phyloP scores from a whole-genome alignment of 1,284 basidiomycete genomes.

The Baeospora myosura region DNA sequence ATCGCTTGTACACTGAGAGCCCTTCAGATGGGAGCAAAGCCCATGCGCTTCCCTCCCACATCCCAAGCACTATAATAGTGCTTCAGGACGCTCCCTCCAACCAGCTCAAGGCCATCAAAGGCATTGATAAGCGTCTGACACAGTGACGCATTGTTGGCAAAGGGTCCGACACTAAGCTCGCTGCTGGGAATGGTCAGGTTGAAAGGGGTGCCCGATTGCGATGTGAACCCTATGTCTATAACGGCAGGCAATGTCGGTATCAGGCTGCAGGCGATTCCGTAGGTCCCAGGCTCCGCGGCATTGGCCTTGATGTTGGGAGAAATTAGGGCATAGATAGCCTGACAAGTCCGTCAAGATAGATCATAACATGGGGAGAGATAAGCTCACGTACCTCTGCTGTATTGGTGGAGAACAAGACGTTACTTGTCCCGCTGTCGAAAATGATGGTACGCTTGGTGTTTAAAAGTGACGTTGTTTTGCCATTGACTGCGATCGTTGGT shows the following conservation, averaged over 20 bases:
- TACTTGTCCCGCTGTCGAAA: conserved; percentile 53
- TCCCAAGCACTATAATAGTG: conserved; percentile 55
- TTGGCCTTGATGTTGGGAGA: conserved; percentile 10
- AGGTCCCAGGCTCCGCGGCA: conserved; percentile 10
- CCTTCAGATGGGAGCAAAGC: conserved; percentile 31
- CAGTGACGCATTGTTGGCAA: conserved; percentile 35
- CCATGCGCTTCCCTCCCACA: conserved; percentile 37
- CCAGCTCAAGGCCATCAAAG: conserved; percentile 39
- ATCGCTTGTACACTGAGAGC: too few relatives aligned
- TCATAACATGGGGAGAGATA: neutral
- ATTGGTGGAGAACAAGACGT: conserved; percentile 39
- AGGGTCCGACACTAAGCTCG: conserved; percentile 50
- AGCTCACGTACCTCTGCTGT: conserved; percentile 33
- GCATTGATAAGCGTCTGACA: conserved; percentile 54
- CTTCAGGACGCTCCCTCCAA: conserved; percentile 47
- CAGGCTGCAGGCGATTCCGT: conserved; percentile 11
- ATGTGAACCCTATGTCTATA: neutral
- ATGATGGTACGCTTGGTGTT: conserved; percentile 36
- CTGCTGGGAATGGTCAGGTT: conserved; percentile 48
- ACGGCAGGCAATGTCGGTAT: conserved; percentile 8
- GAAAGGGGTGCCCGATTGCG: conserved; percentile 21
- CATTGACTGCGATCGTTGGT: conserved; percentile 43
- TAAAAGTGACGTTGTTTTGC: conserved; percentile 37
- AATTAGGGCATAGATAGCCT: conserved; percentile 10
- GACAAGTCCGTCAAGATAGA: neutral